A percentile compares a stretch with the other conserved stretches of the same genome.
These are phyloP conservation scores for Lasiosphaeriaceae sp. DNA, from an alignment of 495 filamentous ascomycete genomes.

Conservation along the genomic window DNA sequence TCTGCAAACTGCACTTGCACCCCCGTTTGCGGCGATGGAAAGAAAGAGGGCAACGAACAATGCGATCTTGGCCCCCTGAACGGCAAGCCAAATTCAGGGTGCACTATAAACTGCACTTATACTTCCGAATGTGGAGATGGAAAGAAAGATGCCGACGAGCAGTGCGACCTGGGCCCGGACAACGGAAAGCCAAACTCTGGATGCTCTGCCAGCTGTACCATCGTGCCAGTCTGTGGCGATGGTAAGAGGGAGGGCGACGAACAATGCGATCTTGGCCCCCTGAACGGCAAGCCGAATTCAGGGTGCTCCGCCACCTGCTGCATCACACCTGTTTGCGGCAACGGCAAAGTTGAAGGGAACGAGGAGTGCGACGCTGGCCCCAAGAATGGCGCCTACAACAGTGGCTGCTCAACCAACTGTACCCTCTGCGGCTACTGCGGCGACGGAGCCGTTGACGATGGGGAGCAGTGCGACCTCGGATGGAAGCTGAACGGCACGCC, in stretches of 20 bases:
- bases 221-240: constrained; percentile 7
- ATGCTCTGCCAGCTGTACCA: constrained; percentile 10
- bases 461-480: constrained; percentile 18
- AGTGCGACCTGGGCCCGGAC: constrained; percentile 11
- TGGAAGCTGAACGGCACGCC: constrained; percentile 18
- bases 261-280: constrained; percentile 11
- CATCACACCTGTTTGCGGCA: constrained; percentile 12
- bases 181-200: constrained; percentile 11
- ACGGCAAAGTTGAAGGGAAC: constrained; percentile 12
- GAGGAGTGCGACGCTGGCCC: constrained; percentile 20
- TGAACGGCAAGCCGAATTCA: constrained; percentile 12
- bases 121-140: not conserved
- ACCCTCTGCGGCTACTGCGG: constrained; percentile 21
- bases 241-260: constrained; percentile 6
- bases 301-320: constrained; percentile 14
- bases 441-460: constrained; percentile 14
- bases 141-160: constrained; percentile 2
- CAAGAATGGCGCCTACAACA: constrained; percentile 15
- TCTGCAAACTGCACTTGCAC: constrained; percentile 1
- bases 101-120: not conserved
- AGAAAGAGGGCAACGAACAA: not conserved
- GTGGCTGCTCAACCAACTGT: constrained; percentile 16
- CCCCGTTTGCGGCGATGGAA: constrained; percentile 9
- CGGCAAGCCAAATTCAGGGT: not conserved
- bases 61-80: not conserved